These are phyloP conservation scores for Neofusicoccum umdonicola DNA, from an alignment of 2,329 filamentous ascomycete species.

Conservation along the genomic window DNA sequence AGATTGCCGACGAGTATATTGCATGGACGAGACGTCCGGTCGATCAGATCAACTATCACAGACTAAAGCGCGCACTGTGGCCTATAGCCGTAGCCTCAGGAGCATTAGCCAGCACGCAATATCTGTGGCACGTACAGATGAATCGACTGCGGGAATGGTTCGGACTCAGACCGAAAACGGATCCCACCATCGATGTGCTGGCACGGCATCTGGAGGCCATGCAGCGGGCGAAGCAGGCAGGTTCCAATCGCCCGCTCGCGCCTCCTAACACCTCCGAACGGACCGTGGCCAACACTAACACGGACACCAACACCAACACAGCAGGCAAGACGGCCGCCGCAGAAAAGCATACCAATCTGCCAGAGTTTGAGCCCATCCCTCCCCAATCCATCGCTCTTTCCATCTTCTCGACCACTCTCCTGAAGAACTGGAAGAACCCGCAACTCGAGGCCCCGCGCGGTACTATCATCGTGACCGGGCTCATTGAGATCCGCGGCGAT, in stretches of 20 bases:
- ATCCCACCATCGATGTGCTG: not conserved
- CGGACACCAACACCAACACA: not conserved
- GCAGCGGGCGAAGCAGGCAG: conserved; percentile 10
- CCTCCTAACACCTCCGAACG: not conserved
- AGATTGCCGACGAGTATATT: conserved; percentile 41
- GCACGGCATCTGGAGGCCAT: conserved; percentile 12
- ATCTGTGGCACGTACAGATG: conserved; percentile 35
- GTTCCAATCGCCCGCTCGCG: conserved; percentile 7
- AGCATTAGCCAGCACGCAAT: conserved; percentile 33
- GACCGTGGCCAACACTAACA: not conserved
- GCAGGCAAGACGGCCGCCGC: not conserved
- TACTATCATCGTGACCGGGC: conserved; percentile 43
- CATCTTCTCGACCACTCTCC: conserved; percentile 12
- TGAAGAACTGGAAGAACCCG: conserved; percentile 25
- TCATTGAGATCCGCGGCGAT: conserved; percentile 47
- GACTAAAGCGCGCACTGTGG: conserved; percentile 37
- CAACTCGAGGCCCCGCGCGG: conserved; percentile 43
- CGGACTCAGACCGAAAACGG: conserved; percentile 29
- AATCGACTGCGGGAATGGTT: conserved; percentile 36
- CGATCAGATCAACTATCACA: conserved; percentile 35
- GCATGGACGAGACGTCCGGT: conserved; percentile 34
- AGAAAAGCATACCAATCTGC: conserved; percentile 15
- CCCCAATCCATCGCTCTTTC: conserved; percentile 16
- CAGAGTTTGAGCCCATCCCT: conserved; percentile 12
- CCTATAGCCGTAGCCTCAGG: conserved; percentile 37